Conservation (phyloP, 1,139 yeast species). For the Pichia sorboxylosa region DNA sequence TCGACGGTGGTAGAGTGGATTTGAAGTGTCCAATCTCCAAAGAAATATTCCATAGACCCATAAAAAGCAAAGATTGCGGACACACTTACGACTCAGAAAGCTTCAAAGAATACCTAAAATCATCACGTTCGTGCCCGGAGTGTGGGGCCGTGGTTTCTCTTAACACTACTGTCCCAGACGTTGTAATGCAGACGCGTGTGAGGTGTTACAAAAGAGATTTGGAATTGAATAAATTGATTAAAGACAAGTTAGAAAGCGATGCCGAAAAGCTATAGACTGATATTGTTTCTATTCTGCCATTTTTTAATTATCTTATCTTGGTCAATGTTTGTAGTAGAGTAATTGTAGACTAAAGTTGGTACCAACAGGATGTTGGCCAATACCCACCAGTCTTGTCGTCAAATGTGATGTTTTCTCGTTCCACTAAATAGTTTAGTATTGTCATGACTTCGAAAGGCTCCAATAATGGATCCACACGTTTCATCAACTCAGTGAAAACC, state of each 20-base stretch:
- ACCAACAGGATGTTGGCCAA: constrained; percentile 46
- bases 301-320: too few relatives aligned
- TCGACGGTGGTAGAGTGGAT: constrained; percentile 58
- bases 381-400: constrained; percentile 35
- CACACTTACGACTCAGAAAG: constrained; percentile 50
- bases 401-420: constrained; percentile 29
- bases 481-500: constrained; percentile 26
- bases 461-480: constrained; percentile 31
- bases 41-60: constrained; percentile 39
- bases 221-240: constrained; percentile 10
- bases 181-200: constrained; percentile 39
- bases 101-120: constrained; percentile 26
- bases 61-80: constrained; percentile 39
- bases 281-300: too few relatives aligned
- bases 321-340: too few relatives aligned
- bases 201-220: constrained; percentile 26
- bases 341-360: constrained; percentile 4
- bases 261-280: constrained; percentile 14
- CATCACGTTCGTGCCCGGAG: constrained; percentile 34
- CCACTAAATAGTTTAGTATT: constrained; percentile 48
- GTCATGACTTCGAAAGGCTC: constrained; percentile 38
- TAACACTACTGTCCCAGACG: constrained; percentile 32
- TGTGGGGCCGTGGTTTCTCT: constrained; percentile 27
- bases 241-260: constrained; percentile 13
- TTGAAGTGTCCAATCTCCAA: constrained; percentile 56